A percentile compares a stretch with the other conserved stretches of the same genome.
Evolutionary conservation across 2,329 filamentous ascomycete species (phyloP).

Genomic region (Fusarium sp.): DNA sequence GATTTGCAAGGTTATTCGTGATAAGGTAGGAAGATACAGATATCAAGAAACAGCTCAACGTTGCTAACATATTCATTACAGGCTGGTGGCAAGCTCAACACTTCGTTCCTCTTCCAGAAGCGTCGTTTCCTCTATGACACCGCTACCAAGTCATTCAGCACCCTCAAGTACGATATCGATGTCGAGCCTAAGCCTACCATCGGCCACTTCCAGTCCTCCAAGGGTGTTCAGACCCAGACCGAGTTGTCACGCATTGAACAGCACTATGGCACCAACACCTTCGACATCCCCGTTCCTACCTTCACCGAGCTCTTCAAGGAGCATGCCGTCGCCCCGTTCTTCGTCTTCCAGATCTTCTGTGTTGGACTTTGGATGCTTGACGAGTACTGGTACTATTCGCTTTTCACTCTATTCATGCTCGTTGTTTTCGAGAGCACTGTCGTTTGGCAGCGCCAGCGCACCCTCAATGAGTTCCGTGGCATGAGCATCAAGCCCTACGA

Average conservation of each 20-base stretch:
- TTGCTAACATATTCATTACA: conserved; percentile 50
- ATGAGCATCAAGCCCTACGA: conserved; percentile 99
- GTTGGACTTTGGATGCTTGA: conserved; percentile 98
- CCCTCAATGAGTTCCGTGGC: conserved; percentile 93
- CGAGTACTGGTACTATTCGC: conserved; percentile 99
- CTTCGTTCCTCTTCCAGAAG: conserved; percentile 98
- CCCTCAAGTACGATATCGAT: conserved; percentile 87
- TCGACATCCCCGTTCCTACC: conserved; percentile 96
- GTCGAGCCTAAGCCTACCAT: conserved; percentile 84
- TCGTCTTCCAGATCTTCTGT: conserved; percentile 99
- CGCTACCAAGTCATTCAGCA: conserved; percentile 80
- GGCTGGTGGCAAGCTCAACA: conserved; percentile 79
- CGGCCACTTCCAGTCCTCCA: conserved; percentile 81
- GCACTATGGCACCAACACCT: conserved; percentile 95
- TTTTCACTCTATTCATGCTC: conserved; percentile 99
- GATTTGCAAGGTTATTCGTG: conserved; percentile 84
- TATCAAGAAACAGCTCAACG: conserved; percentile 14
- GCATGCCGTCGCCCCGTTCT: conserved; percentile 98
- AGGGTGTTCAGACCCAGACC: conserved; percentile 79
- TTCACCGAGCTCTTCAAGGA: conserved; percentile 98
- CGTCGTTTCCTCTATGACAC: conserved; percentile 90
- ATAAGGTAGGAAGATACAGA: conserved; percentile 66
- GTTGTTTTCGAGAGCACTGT: conserved; percentile 98
- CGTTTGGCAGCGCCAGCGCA: conserved; percentile 98
- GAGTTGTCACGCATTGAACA: conserved; percentile 86